Percentiles rank a stretch among this genome's conserved stretches.
Conservation (phyloP, 805 yeast genomes). For the Danielozyma ontarioensis region DNA sequence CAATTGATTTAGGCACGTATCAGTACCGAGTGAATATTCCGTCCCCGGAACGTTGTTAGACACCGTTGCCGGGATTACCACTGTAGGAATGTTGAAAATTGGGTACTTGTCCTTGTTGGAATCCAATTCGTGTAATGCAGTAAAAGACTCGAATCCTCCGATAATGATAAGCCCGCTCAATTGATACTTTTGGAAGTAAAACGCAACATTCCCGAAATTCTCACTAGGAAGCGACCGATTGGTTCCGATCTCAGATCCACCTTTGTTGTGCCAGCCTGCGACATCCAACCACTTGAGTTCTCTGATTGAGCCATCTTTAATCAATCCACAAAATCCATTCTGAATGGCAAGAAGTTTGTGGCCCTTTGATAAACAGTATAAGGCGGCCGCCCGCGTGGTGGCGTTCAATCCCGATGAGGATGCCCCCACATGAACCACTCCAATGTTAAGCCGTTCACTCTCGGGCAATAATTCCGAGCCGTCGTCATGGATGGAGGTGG, state of each 20-base stretch:
- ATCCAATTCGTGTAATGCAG: slow-evolving; percentile 75
- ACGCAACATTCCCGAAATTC: slow-evolving; percentile 83
- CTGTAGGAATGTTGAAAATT: slow-evolving; percentile 90
- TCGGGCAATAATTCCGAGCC: slow-evolving; percentile 51
- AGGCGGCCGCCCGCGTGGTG: slow-evolving; percentile 85
- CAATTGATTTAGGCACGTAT: slow-evolving; percentile 89
- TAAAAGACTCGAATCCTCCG: slow-evolving; percentile 98
- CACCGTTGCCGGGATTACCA: slow-evolving; percentile 89
- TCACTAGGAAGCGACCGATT: slow-evolving; percentile 71
- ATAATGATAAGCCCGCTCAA: slow-evolving; percentile 87
- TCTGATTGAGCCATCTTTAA: slow-evolving; percentile 80
- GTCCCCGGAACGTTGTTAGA: slow-evolving; percentile 99
- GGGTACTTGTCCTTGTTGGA: slow-evolving; percentile 77
- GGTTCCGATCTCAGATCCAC: slow-evolving; percentile 97
- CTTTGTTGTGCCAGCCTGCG: slow-evolving; percentile 81
- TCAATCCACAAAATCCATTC: slow-evolving; percentile 90
- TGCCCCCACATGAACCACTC: slow-evolving; percentile 90
- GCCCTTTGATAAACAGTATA: slow-evolving; percentile 84
- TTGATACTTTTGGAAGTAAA: slow-evolving; percentile 80
- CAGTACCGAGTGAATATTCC: slow-evolving; percentile 91
- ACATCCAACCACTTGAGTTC: slow-evolving; percentile 79
- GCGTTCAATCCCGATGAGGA: slow-evolving; percentile 96
- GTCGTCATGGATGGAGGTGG: slow-evolving; percentile 63
- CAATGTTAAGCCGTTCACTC: slow-evolving; percentile 64
- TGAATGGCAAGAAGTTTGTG: slow-evolving; percentile 87